Evolutionary conservation across 345 rosid species (phyloP).

Genomic region (Acer negundo): DNA sequence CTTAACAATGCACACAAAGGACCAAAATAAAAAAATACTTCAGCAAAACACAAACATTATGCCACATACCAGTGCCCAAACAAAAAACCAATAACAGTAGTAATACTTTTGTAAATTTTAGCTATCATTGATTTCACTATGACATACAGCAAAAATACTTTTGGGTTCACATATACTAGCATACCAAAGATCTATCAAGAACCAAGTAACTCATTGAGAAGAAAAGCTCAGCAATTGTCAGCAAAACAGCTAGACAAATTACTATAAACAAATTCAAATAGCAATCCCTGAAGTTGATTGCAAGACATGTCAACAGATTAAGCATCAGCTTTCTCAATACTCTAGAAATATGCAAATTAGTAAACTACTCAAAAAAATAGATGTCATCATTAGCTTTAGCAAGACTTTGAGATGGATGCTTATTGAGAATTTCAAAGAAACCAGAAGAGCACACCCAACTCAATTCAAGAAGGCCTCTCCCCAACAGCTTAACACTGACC

Average conservation of each 20-base stretch:
- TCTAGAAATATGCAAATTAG: background rate
- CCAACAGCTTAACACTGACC: background rate
- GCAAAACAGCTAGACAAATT: background rate
- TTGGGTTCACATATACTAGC: background rate
- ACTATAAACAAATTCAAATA: background rate
- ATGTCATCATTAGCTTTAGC: background rate
- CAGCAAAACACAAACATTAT: background rate
- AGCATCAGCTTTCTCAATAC: background rate
- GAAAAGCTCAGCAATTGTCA: background rate
- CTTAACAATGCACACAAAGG: background rate
- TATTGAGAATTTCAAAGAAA: background rate
- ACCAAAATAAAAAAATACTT: background rate
- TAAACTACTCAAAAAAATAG: background rate
- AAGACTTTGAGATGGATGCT: background rate
- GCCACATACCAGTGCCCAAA: slow-evolving; percentile 2
- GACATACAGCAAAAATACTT: background rate
- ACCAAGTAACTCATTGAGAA: background rate
- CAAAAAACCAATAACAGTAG: background rate
- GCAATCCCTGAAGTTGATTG: background rate
- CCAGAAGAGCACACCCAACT: background rate
- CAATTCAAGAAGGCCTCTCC: background rate
- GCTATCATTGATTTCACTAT: background rate
- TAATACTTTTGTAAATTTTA: background rate
- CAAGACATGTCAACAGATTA: slow-evolving; percentile 6
- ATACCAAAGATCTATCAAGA: background rate